phyloP scores from a whole-genome alignment of 108 stramenopile species.

The Stephanodiscus triporus region DNA sequence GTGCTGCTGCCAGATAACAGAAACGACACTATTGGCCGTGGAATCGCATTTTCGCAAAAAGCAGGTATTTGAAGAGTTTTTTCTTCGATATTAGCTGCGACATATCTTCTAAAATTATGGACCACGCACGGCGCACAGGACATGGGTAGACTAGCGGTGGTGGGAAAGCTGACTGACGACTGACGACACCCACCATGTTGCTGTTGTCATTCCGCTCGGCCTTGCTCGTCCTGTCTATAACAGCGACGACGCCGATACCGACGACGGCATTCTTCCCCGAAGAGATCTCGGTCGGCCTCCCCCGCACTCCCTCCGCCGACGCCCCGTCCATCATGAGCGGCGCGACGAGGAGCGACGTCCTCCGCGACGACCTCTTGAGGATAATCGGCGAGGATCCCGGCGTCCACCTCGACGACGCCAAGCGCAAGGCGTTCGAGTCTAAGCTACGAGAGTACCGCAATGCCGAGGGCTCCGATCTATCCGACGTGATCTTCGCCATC shows the following conservation, averaged over 20 bases:
- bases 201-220: neutral
- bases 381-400: constrained; percentile 45
- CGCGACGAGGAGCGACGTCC: constrained; percentile 1
- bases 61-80: too few relatives aligned
- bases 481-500: constrained; percentile 54
- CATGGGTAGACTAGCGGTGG: too few relatives aligned
- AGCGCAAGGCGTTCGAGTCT: constrained; percentile 32
- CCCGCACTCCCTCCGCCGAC: neutral
- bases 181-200: neutral
- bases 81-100: too few relatives aligned
- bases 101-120: too few relatives aligned
- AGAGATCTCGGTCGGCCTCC: neutral
- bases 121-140: too few relatives aligned
- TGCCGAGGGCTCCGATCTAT: constrained; percentile 28
- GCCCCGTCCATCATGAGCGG: neutral
- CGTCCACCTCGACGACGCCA: constrained; percentile 34
- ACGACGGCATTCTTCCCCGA: neutral
- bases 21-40: too few relatives aligned
- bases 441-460: constrained; percentile 47
- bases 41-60: too few relatives aligned
- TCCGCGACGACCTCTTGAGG: constrained; percentile 37
- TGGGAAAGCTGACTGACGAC: too few relatives aligned
- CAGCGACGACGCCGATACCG: neutral
- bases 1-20: too few relatives aligned
- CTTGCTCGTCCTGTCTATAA: neutral